Evolutionary conservation across 768 basidiomycete genomes (phyloP).

Genomic region (Termitomyces sp.): DNA sequence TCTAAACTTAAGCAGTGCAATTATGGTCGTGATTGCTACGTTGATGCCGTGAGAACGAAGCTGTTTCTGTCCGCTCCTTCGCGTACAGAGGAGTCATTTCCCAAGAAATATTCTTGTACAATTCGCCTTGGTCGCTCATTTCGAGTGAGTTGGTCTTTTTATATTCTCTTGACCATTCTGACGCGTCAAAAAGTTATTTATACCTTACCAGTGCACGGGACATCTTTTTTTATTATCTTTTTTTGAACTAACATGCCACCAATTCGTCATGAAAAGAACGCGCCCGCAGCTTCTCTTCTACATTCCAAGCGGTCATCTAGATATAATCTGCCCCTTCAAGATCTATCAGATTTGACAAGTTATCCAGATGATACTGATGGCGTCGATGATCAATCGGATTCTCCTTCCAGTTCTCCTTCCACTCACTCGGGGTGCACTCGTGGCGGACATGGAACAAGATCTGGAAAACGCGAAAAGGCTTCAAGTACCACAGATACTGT

Average conservation of each 20-base stretch:
- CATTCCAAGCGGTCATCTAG: neutral
- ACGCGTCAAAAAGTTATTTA: neutral
- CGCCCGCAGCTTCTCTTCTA: neutral
- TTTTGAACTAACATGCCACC: neutral
- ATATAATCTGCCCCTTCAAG: neutral
- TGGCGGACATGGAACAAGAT: neutral
- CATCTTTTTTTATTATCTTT: neutral
- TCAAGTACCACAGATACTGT: slow-evolving; percentile 15
- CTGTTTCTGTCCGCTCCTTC: neutral
- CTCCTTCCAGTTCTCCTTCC: neutral
- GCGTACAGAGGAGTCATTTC: neutral
- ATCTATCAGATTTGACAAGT: slow-evolving; percentile 1
- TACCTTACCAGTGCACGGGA: neutral
- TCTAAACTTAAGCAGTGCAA: neutral
- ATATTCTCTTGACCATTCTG: neutral
- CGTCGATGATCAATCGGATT: neutral
- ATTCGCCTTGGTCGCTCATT: neutral
- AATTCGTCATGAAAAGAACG: neutral
- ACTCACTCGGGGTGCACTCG: neutral
- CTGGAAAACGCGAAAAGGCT: neutral
- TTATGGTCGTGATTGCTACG: neutral
- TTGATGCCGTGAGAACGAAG: slow-evolving; percentile 3
- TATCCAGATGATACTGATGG: neutral
- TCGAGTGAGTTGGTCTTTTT: neutral
- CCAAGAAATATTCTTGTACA: neutral